A percentile compares a stretch with the other conserved stretches of the same genome.
phyloP scores from a whole-genome alignment of 2,329 filamentous ascomycete species.

The Nannizziopsis arthrosporioides region DNA sequence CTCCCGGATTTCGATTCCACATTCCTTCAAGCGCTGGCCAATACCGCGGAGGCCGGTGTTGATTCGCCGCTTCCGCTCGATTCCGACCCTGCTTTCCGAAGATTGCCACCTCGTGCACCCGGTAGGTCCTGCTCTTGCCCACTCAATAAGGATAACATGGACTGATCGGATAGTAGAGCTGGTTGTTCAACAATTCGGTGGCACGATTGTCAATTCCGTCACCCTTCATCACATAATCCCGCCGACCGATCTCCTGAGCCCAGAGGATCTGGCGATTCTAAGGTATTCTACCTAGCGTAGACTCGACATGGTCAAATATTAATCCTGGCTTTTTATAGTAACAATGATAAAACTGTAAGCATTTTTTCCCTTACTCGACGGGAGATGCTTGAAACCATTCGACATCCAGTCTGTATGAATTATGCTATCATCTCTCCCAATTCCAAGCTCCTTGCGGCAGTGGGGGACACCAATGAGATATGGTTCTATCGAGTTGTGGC shows the following conservation, averaged over 20 bases:
- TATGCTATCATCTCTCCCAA: slow-evolving; percentile 89
- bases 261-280: slow-evolving; percentile 46
- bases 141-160: slow-evolving; percentile 14
- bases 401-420: slow-evolving; percentile 78
- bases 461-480: slow-evolving; percentile 75
- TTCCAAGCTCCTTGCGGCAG: slow-evolving; percentile 64
- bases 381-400: slow-evolving; percentile 56
- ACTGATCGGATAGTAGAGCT: slow-evolving; percentile 32
- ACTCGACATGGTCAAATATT: no score
- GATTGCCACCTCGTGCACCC: slow-evolving; percentile 19
- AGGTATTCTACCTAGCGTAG: slow-evolving; percentile 27
- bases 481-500: slow-evolving; percentile 55
- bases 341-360: slow-evolving; percentile 83
- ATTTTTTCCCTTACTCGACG: slow-evolving; percentile 65
- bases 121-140: slow-evolving; percentile 14
- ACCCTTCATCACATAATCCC: slow-evolving; percentile 48
- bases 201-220: slow-evolving; percentile 56
- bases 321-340: slow-evolving; percentile 46
- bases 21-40: slow-evolving; percentile 1
- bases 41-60: slow-evolving; percentile 33
- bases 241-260: slow-evolving; percentile 31
- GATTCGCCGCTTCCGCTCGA: slow-evolving; percentile 48
- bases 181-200: slow-evolving; percentile 48
- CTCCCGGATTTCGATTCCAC: slow-evolving; percentile 34
- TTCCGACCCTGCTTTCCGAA: slow-evolving; percentile 23